These are phyloP conservation scores for Rhynchosporium graminicola DNA, from an alignment of 2,329 filamentous ascomycete species.

Conservation along the genomic window DNA sequence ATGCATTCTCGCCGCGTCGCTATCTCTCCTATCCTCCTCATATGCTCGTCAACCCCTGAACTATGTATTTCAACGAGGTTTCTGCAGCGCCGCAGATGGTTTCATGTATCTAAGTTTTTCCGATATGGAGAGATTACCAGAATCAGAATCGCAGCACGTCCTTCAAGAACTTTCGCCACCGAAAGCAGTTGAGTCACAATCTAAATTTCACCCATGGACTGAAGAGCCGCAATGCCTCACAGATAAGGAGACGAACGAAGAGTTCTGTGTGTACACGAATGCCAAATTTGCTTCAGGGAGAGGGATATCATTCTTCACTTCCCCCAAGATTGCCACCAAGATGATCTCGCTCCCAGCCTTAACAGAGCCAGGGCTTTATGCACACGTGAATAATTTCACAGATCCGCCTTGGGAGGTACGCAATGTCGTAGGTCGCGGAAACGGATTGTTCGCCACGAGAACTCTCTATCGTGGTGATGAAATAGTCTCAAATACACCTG, in stretches of 20 bases:
- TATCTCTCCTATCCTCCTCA: constrained; percentile 13
- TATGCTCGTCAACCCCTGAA: constrained; percentile 12
- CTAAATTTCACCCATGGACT: constrained; percentile 28
- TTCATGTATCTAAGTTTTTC: constrained; percentile 6
- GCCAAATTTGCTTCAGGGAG: constrained; percentile 32
- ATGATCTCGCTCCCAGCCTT: constrained; percentile 32
- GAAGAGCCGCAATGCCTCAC: constrained; percentile 28
- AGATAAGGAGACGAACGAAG: constrained; percentile 24
- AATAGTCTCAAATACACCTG: constrained; percentile 32
- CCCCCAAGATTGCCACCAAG: constrained; percentile 27
- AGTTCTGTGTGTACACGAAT: constrained; percentile 37
- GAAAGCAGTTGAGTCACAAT: not conserved
- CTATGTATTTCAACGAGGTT: constrained; percentile 11
- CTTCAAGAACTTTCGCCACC: constrained; percentile 9
- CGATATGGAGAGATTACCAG: not conserved
- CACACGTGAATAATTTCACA: constrained; percentile 29
- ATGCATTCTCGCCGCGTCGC: constrained; percentile 6
- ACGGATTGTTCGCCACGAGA: constrained; percentile 35
- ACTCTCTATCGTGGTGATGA: constrained; percentile 34
- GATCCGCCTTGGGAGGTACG: constrained; percentile 34
- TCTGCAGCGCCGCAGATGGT: constrained; percentile 16
- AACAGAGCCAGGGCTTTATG: constrained; percentile 20
- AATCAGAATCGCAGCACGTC: constrained; percentile 14
- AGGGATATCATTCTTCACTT: constrained; percentile 37
- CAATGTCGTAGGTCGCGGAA: constrained; percentile 33